Conservation (phyloP, 2,329 filamentous ascomycete genomes). For the Neoarthrinium moseri region DNA sequence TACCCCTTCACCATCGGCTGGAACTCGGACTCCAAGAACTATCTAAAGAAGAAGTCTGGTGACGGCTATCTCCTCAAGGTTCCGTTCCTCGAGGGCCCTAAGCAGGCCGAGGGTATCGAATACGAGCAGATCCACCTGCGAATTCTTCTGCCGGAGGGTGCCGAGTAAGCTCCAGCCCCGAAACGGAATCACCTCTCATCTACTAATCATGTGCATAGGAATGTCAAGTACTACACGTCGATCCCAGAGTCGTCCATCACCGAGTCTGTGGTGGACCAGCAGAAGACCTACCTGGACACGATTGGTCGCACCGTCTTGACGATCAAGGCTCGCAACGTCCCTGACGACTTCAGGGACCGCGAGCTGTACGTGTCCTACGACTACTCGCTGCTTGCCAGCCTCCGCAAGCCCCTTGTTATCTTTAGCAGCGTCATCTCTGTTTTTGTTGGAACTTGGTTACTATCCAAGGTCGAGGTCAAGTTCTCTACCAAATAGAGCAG, state of each 20-base stretch:
- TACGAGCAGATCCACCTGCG: constrained; percentile 80
- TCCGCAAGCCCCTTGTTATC: constrained; percentile 85
- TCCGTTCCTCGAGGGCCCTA: constrained; percentile 90
- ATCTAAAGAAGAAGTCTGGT: constrained; percentile 64
- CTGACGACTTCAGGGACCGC: constrained; percentile 84
- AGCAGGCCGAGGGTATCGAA: constrained; percentile 78
- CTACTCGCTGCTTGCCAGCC: constrained; percentile 68
- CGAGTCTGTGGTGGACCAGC: constrained; percentile 56
- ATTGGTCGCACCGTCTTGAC: constrained; percentile 80
- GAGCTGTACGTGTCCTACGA: constrained; percentile 87
- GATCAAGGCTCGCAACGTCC: constrained; percentile 80
- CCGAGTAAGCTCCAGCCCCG: constrained; percentile 58
- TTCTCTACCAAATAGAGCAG: constrained; percentile 54
- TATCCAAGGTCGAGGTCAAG: constrained; percentile 79
- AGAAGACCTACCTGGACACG: constrained; percentile 93
- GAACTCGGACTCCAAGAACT: constrained; percentile 81
- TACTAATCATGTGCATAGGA: constrained; percentile 57
- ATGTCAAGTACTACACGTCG: constrained; percentile 73
- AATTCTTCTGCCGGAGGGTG: constrained; percentile 87
- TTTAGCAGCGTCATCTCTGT: constrained; percentile 71
- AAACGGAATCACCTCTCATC: constrained; percentile 7
- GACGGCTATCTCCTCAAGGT: constrained; percentile 84
- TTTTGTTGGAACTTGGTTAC: constrained; percentile 71
- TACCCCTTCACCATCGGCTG: constrained; percentile 96
- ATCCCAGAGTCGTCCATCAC: constrained; percentile 65